Percentiles rank a stretch among this genome's conserved stretches.
Evolutionary conservation across 139 green algal genomes (phyloP).

Genomic region (Parachlorella kessleri): DNA sequence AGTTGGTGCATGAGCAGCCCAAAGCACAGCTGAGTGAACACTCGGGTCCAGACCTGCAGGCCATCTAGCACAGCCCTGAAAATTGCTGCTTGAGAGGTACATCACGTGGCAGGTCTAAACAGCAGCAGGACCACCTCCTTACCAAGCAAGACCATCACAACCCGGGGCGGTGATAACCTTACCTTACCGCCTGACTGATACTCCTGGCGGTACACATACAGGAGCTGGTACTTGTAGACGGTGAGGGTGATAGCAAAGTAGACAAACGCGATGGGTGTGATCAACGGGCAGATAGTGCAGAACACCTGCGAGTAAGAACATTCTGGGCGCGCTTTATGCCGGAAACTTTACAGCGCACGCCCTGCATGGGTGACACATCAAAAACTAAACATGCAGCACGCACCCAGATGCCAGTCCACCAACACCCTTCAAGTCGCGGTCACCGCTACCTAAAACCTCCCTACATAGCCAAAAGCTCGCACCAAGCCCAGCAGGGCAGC

Average conservation of each 20-base stretch:
- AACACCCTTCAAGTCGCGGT: too few species aligned
- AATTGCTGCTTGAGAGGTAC: not conserved
- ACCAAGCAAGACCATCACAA: not conserved
- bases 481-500: conserved; percentile 22
- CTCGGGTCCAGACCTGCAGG: conserved; percentile 45
- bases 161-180: not conserved
- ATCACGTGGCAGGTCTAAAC: not conserved
- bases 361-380: too few species aligned
- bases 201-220: conserved; percentile 38
- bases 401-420: too few species aligned
- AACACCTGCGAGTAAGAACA: conserved; percentile 51
- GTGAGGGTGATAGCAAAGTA: conserved; percentile 72
- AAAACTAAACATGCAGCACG: too few species aligned
- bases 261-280: conserved; percentile 59
- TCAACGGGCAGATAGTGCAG: conserved; percentile 74
- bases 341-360: too few species aligned
- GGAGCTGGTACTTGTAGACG: conserved; percentile 44
- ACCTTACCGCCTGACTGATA: conserved; percentile 49
- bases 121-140: not conserved
- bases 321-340: too few species aligned
- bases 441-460: too few species aligned
- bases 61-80: too few species aligned
- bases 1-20: conserved; percentile 72
- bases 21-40: conserved; percentile 66
- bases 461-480: too few species aligned